These are phyloP conservation scores for Hypomontagnella monticulosa DNA, from an alignment of 495 filamentous ascomycete genomes.

Conservation along the genomic window DNA sequence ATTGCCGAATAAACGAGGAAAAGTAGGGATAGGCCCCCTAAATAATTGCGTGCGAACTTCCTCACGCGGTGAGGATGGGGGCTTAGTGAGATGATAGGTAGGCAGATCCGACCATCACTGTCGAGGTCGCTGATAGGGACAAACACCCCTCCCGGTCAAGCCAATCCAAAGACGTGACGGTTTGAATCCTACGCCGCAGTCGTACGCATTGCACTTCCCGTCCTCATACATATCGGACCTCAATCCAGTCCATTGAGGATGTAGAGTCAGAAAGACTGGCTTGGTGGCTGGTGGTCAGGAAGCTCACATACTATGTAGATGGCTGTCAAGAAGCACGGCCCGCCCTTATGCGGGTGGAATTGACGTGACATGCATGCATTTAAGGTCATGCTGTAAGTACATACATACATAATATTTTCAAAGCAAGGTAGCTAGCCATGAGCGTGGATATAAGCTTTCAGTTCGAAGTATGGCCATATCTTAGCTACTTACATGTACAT, in stretches of 20 bases:
- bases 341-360: constrained; percentile 36
- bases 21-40: constrained; percentile 16
- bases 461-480: constrained; percentile 15
- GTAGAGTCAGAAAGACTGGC: constrained; percentile 7
- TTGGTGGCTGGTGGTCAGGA: constrained; percentile 23
- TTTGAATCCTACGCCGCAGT: constrained; percentile 30
- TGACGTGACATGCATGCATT: constrained; percentile 42
- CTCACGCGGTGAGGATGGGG: constrained; percentile 27
- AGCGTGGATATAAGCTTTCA: constrained; percentile 27
- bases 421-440: no score
- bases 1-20: constrained; percentile 25
- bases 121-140: constrained; percentile 25
- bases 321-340: constrained; percentile 36
- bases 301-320: constrained; percentile 16
- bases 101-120: constrained; percentile 5
- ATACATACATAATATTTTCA: no score
- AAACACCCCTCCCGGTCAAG: constrained; percentile 18
- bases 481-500: neutral
- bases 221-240: constrained; percentile 28
- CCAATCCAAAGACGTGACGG: constrained; percentile 30
- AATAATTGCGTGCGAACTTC: constrained; percentile 21
- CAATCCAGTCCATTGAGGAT: constrained; percentile 22
- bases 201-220: constrained; percentile 29
- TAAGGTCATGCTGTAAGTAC: constrained; percentile 34
- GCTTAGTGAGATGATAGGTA: constrained; percentile 45